Evolutionary conservation across 257 asterid genomes (phyloP).

Genomic region (Ajuga chamaepitys): DNA sequence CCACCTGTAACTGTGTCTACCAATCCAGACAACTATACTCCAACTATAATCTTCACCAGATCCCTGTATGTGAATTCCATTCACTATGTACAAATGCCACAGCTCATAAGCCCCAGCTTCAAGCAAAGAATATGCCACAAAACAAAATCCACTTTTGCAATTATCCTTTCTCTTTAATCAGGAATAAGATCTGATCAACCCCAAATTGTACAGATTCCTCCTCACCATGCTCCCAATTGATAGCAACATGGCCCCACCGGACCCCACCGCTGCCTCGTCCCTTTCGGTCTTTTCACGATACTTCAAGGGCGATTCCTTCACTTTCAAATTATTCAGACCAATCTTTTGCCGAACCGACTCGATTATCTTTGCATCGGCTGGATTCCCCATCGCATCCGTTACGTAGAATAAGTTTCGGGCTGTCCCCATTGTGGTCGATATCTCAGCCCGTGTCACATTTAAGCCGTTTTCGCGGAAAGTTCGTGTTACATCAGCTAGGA

Average conservation of each 20-base stretch:
- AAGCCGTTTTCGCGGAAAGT: constrained; percentile 89
- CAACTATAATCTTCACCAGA: constrained; percentile 30
- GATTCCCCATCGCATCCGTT: constrained; percentile 63
- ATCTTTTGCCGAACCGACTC: constrained; percentile 59
- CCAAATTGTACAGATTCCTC: constrained; percentile 81
- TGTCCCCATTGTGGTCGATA: constrained; percentile 48
- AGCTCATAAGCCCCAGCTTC: constrained; percentile 6
- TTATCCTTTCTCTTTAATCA: constrained; percentile 17
- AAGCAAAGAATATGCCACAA: constrained; percentile 30
- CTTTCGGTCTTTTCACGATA: constrained; percentile 37
- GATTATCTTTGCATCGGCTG: constrained; percentile 50
- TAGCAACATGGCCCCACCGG: constrained; percentile 72
- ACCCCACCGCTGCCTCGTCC: constrained; percentile 31
- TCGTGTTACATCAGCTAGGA: constrained; percentile 82
- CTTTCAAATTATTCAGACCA: constrained; percentile 61
- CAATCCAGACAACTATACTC: constrained; percentile 27
- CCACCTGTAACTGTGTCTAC: constrained; percentile 19
- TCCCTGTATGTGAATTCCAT: constrained; percentile 11
- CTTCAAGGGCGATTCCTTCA: constrained; percentile 63
- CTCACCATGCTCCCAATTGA: constrained; percentile 79
- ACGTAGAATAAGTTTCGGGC: constrained; percentile 68
- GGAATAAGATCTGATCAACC: constrained; percentile 66
- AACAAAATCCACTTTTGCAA: not conserved
- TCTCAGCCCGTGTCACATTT: constrained; percentile 78
- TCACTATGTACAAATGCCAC: constrained; percentile 30